Evolutionary conservation across 1,139 yeast genomes (phyloP).

Genomic region (Suhomyces yuchorum): DNA sequence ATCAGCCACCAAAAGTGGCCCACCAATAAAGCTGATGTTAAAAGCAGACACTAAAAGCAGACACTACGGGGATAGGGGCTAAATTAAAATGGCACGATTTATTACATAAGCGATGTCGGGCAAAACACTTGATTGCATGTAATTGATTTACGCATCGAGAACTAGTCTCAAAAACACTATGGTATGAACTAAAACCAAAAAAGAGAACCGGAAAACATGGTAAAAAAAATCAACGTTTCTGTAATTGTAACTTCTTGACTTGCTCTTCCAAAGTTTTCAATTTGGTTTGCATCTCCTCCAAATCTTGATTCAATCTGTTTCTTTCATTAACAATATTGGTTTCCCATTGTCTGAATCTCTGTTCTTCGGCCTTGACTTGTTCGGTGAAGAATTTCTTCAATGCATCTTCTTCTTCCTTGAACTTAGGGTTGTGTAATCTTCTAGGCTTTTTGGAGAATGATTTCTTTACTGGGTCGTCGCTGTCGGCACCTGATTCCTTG

Average conservation of each 20-base stretch:
- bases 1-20: not conserved
- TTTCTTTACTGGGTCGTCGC: slow-evolving; percentile 39
- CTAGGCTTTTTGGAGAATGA: slow-evolving; percentile 47
- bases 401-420: slow-evolving; percentile 94
- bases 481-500: slow-evolving; percentile 32
- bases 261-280: slow-evolving; percentile 73
- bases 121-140: not conserved
- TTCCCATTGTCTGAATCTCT: slow-evolving; percentile 98
- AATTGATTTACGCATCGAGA: not conserved
- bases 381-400: slow-evolving; percentile 95
- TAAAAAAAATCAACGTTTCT: slow-evolving; percentile 29
- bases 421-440: slow-evolving; percentile 80
- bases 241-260: slow-evolving; percentile 66
- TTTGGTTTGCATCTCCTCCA: slow-evolving; percentile 81
- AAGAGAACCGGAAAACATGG: not conserved
- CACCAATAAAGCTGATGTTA: not conserved
- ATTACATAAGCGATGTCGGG: not conserved
- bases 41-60: not conserved
- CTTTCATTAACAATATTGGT: slow-evolving; percentile 93
- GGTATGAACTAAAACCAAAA: slow-evolving; percentile 6
- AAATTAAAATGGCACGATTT: not conserved
- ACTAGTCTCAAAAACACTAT: slow-evolving; percentile 2
- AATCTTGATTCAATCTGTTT: slow-evolving; percentile 88
- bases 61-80: not conserved
- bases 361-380: slow-evolving; percentile 96